A percentile compares a stretch with the other conserved stretches of the same genome.
Conservation (phyloP, 352 stramenopile genomes). For the Phytophthora tentaculata region DNA sequence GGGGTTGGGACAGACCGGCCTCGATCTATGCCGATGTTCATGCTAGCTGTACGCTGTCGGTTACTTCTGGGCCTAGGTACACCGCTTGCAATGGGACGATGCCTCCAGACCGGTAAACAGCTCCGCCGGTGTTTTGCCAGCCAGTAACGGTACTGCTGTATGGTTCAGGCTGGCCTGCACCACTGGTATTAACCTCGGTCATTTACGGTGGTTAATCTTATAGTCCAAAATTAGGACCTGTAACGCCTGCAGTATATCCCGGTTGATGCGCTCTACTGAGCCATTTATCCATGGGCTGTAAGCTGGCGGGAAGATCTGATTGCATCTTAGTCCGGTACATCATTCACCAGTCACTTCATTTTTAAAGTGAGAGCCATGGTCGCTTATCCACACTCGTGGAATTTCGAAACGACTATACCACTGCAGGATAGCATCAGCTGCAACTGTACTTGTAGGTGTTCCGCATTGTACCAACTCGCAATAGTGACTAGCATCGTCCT, state of each 20-base stretch:
- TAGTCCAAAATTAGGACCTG: background rate
- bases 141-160: background rate
- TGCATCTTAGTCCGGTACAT: background rate
- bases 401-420: background rate
- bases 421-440: background rate
- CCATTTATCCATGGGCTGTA: background rate
- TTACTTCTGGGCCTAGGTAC: background rate
- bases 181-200: background rate
- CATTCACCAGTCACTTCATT: background rate
- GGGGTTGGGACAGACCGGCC: background rate
- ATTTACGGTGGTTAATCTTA: background rate
- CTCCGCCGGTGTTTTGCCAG: background rate
- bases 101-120: background rate
- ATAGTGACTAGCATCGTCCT: background rate
- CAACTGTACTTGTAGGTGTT: background rate
- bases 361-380: background rate
- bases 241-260: background rate
- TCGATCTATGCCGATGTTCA: background rate
- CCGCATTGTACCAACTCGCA: background rate
- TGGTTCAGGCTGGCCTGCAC: background rate
- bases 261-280: background rate
- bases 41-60: background rate
- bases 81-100: background rate
- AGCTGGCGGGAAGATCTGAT: background rate
- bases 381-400: background rate